Percentiles rank a stretch among this genome's conserved stretches.
Evolutionary conservation across 768 basidiomycete genomes (phyloP).

Genomic region (Obba rivulosa): DNA sequence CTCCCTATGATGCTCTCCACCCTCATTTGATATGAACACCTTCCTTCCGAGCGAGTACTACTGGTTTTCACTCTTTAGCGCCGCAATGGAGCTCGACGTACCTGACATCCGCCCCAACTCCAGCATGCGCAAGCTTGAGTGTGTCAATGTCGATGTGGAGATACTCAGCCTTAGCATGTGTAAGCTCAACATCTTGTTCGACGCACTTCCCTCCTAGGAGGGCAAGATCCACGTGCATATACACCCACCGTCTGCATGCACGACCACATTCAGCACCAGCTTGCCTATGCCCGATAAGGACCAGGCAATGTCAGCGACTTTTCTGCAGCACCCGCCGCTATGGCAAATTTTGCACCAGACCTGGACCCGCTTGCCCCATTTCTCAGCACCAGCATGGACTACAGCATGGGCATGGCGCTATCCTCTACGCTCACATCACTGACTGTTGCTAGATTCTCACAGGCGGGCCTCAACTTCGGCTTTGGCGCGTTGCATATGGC

Average conservation of each 20-base stretch:
- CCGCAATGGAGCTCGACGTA: constrained; percentile 27
- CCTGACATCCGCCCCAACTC: constrained; percentile 19
- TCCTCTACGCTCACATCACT: background rate
- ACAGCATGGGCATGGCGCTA: constrained; percentile 1
- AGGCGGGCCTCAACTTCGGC: constrained; percentile 9
- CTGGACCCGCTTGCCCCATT: constrained; percentile 45
- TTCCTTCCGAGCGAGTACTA: constrained; percentile 35
- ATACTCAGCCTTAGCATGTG: constrained; percentile 39
- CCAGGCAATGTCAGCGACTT: constrained; percentile 28
- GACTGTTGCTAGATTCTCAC: background rate
- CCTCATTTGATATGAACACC: constrained; percentile 31
- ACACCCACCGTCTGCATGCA: constrained; percentile 40
- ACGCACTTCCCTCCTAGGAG: constrained; percentile 55
- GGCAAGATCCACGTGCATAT: constrained; percentile 73
- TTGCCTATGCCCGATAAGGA: constrained; percentile 24
- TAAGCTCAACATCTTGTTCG: constrained; percentile 69
- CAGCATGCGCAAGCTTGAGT: constrained; percentile 48
- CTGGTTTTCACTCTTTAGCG: constrained; percentile 31
- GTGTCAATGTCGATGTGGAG: constrained; percentile 46
- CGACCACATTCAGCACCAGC: constrained; percentile 28
- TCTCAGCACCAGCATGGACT: constrained; percentile 41
- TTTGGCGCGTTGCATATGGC: constrained; percentile 14
- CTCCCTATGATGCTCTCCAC: constrained; percentile 50
- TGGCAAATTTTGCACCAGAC: constrained; percentile 12
- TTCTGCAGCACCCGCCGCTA: background rate